Base-by-base conservation (phyloP, 2,329 filamentous ascomycete species). In the Esteya vermicola region DNA sequence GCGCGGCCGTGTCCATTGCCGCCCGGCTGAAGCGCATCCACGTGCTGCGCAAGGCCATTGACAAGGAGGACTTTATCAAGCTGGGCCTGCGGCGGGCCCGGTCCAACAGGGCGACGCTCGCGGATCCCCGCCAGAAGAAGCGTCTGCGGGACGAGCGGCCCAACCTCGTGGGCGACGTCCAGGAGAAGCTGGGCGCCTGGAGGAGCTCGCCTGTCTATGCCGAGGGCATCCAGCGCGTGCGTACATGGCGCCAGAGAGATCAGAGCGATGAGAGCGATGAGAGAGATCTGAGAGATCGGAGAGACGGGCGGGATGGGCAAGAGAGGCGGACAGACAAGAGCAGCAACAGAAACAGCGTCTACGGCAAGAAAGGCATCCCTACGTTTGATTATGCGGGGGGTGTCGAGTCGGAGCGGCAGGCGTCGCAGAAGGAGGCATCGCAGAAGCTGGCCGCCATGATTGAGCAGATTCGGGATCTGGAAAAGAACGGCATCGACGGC, bases 1-100 rank as follows among this genome's bases (percentile, higher is more conserved):
- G 1, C 27, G 35, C 21, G 14, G 40, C 40, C 14, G 31, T 19
- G 12, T 20, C 23, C 13, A 42, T 42, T 6, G 8, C 14, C n/a
- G 16, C 36, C 6, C 40, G 39, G 26, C 36, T 42, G 14, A 38
- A 36, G 26, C 40, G 40, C 4, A 39, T 38, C 12, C 18, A 27
- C 4, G 40, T 42, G 13, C 20, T 42, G 12, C 40, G 40, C 31
- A 20, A 23, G 5, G 36, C 35, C 23, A 34, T 42, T 16, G 12
- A 33, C 3, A 14, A 1, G 1, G 30, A 38, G 3, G 27, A 21
- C 18, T 16, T 4, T 26, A 26, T 8, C 8, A 26, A 26, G 25
- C 25, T 7, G 25, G 25, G 13, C 8, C 8, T 8, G 25, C 25
- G 7, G 8, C 25, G 13, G 25, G n/a, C n/a, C n/a, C n/a, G n/a